Conservation (phyloP, 139 green algal genomes). For the Asterochloris erici region DNA sequence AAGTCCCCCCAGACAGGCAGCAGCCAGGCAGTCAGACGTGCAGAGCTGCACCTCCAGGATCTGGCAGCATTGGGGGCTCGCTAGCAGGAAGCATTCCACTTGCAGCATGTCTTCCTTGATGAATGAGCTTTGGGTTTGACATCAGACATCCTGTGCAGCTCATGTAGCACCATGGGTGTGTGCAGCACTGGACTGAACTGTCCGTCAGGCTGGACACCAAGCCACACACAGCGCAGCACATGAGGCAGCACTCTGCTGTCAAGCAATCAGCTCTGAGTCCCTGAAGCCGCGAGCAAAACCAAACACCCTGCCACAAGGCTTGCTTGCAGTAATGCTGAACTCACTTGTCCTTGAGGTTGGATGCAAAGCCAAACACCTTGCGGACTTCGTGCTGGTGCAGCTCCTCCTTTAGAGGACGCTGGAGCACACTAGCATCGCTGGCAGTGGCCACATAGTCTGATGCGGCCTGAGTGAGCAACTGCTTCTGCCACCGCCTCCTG, state of each 20-base stretch:
- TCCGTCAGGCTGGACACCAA: no score
- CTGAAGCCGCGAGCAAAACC: not conserved
- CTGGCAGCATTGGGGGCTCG: no score
- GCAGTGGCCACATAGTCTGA: constrained; percentile 67
- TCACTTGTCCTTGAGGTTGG: constrained; percentile 51
- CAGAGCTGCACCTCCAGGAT: not conserved
- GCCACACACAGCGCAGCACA: no score
- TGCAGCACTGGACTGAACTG: no score
- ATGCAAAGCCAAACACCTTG: constrained; percentile 72
- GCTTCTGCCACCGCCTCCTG: no score
- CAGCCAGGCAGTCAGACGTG: not conserved
- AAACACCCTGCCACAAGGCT: not conserved
- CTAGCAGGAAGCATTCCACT: no score
- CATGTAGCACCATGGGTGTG: no score
- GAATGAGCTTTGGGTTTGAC: no score
- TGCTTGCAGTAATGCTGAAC: not conserved
- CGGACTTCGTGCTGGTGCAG: constrained; percentile 59
- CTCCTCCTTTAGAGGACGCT: constrained; percentile 60
- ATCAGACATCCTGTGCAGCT: no score
- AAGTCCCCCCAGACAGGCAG: not conserved
- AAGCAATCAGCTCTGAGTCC: not conserved
- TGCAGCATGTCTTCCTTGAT: no score
- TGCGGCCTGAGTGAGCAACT: not conserved
- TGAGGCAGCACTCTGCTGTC: not conserved
- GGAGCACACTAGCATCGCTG: constrained; percentile 66